phyloP scores from a whole-genome alignment of 495 filamentous ascomycete species.

The Penicillium roqueforti region DNA sequence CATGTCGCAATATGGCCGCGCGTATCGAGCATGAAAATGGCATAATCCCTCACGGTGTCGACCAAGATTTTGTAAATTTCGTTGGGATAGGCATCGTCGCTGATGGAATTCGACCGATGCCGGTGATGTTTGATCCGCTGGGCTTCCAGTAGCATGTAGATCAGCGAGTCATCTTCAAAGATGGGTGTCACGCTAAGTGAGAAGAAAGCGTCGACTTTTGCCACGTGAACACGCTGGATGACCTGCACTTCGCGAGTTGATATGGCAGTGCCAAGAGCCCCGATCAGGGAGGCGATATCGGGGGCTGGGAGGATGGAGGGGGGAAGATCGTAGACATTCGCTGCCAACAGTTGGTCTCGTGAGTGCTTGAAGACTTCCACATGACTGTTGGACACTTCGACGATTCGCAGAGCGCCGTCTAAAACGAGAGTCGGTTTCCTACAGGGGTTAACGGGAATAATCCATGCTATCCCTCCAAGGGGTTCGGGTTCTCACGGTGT shows the following conservation, averaged over 20 bases:
- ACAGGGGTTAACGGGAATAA: background rate
- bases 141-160: conserved; percentile 48
- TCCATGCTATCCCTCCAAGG: background rate
- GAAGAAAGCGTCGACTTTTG: conserved; percentile 26
- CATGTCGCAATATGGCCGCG: conserved; percentile 56
- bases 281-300: conserved; percentile 36
- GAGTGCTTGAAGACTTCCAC: conserved; percentile 32
- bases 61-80: conserved; percentile 60
- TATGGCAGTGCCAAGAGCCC: conserved; percentile 44
- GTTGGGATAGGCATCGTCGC: conserved; percentile 46
- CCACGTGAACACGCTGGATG: conserved; percentile 26
- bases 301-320: conserved; percentile 34
- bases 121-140: conserved; percentile 26
- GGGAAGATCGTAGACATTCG: conserved; percentile 39
- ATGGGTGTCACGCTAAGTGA: conserved; percentile 49
- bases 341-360: conserved; percentile 38
- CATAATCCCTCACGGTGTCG: conserved; percentile 63
- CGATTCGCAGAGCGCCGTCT: conserved; percentile 41
- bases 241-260: conserved; percentile 30
- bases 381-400: conserved; percentile 50
- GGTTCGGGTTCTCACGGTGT: conserved; percentile 28
- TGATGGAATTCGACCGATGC: conserved; percentile 8
- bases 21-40: conserved; percentile 63
- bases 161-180: conserved; percentile 40
- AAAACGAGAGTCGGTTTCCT: conserved; percentile 46